Evolutionary conservation across 441 rosid species (phyloP), one percentile per base, ranked within the genome.

Genomic region (Cnidoscolus chayamansa): DNA sequence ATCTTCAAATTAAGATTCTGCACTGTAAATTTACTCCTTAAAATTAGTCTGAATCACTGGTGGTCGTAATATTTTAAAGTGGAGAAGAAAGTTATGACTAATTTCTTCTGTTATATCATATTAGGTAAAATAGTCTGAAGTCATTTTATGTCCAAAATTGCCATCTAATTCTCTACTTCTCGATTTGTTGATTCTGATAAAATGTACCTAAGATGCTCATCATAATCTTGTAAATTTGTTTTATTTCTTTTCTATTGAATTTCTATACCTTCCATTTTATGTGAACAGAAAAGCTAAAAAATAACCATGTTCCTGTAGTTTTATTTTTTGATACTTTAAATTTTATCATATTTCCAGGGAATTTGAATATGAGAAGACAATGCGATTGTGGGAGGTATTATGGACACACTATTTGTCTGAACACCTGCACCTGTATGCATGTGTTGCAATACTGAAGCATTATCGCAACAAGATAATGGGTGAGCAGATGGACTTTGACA

Each of bases 401-500:
- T 96, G 99, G 99, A 93, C 97, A 0, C 93, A 84, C 68, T 73
- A 93, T 83, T 78, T 84, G 78, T 87, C 94, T 0, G 99, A 96
- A 86, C 98, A 96, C 81, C 82, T 95, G 74, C 99, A 96, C 77
- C 81, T 93, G 50, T 93, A 91, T 47, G 86, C 89, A 53, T 93
- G 98, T 32, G 97, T 91, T 62, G 95, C 97, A 31, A 85, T 96
- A 77, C 80, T 95, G 89, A 95, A 95, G 92, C 89, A 94, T 37
- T 83, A 83, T 78, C 96, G 97, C 19, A 79, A 74, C 81, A 93
- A 89, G 85, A 95, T 95, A 72, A 91, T 93, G 69, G 94, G 97
- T 60, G 94, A 90, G 74, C 85, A 84, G 79, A 95, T 95, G 99
- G 99, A 91, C 84, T 95, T 95, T 7, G 99, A 95, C 83, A 89